Conservation (phyloP, 768 basidiomycete genomes). For the Kwoniella mangroviensis region DNA sequence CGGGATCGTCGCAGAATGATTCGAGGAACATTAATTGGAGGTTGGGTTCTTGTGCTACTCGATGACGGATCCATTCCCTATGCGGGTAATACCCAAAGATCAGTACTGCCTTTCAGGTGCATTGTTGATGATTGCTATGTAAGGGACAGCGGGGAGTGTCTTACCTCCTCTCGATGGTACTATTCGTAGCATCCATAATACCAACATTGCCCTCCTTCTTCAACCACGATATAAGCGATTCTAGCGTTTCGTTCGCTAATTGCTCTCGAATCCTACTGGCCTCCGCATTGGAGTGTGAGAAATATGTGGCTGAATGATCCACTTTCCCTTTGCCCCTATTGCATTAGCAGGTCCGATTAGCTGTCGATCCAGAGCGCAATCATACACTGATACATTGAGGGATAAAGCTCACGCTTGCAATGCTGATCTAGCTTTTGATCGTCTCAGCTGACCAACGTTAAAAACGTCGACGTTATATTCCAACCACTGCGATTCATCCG, state of each 20-base stretch:
- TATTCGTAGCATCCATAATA: constrained; percentile 98
- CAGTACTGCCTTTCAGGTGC: neutral
- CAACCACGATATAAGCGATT: constrained; percentile 93
- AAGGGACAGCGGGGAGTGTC: constrained; percentile 23
- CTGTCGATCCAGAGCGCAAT: neutral
- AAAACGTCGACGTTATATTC: constrained; percentile 99
- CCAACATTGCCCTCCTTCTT: constrained; percentile 91
- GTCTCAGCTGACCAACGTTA: constrained; percentile 93
- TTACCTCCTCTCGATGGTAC: constrained; percentile 74
- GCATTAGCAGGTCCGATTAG: neutral
- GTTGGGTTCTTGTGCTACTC: constrained; percentile 83
- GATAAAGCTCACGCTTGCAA: constrained; percentile 31
- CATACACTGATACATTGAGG: neutral
- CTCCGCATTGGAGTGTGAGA: constrained; percentile 80
- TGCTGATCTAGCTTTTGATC: constrained; percentile 69
- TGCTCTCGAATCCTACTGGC: constrained; percentile 77
- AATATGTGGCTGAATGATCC: constrained; percentile 88
- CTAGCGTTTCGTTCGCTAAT: constrained; percentile 87
- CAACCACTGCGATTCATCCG: constrained; percentile 72
- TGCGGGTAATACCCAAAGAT: neutral
- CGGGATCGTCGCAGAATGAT: constrained; percentile 91
- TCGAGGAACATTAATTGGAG: constrained; percentile 91
- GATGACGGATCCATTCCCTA: constrained; percentile 80
- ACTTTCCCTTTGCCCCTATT: constrained; percentile 78
- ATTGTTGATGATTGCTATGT: neutral